These are phyloP conservation scores for Parastagonospora nodorum DNA, from an alignment of 2,329 filamentous ascomycete species.

Conservation along the genomic window DNA sequence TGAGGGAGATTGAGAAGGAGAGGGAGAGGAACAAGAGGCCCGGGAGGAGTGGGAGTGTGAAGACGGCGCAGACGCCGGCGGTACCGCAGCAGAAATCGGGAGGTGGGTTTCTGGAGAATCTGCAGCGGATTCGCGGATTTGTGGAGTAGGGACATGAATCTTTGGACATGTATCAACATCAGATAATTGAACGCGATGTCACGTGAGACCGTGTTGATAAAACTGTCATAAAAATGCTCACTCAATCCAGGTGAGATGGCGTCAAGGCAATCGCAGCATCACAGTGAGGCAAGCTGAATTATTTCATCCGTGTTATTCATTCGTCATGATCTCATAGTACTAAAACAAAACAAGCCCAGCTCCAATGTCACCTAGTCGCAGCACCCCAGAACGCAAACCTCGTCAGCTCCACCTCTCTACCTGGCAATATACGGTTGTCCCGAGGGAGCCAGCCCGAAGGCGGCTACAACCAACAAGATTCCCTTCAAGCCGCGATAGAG, in stretches of 20 bases:
- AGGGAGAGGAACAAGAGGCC: slow-evolving; percentile 26
- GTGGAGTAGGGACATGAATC: slow-evolving; percentile 25
- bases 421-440: slow-evolving; percentile 21
- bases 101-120: slow-evolving; percentile 46
- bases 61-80: slow-evolving; percentile 16
- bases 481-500: slow-evolving; percentile 24
- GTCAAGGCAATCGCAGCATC: not conserved
- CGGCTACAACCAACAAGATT: slow-evolving; percentile 22
- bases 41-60: slow-evolving; percentile 28
- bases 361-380: too few species aligned
- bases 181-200: not conserved
- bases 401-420: slow-evolving; percentile 10
- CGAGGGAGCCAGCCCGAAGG: slow-evolving; percentile 25
- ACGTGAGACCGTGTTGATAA: slow-evolving; percentile 15
- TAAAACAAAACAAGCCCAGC: slow-evolving; percentile 1
- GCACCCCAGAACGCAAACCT: slow-evolving; percentile 1
- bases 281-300: not conserved
- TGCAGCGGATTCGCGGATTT: slow-evolving; percentile 44
- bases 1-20: slow-evolving; percentile 52
- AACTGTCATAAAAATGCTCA: too few species aligned
- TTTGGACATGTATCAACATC: not conserved
- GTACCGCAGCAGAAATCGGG: slow-evolving; percentile 32
- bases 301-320: not conserved
- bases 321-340: slow-evolving; percentile 4
- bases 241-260: too few species aligned